Evolutionary conservation across 805 yeast genomes (phyloP).

Genomic region (Metschnikowia koreensis): DNA sequence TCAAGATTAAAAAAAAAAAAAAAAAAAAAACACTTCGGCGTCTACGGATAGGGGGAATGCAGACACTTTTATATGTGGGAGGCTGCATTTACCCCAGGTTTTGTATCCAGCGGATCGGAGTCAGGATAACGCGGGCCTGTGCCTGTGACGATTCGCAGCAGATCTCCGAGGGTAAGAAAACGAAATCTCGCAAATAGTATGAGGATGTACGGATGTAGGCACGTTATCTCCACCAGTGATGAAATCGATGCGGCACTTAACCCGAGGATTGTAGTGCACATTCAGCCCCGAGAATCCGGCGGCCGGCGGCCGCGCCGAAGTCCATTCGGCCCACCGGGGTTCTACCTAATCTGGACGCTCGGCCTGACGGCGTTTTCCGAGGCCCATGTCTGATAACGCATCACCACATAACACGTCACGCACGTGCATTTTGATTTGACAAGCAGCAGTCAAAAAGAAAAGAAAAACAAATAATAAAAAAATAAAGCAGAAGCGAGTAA

Average conservation of each 20-base stretch:
- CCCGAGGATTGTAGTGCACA: constrained; percentile 6
- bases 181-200: neutral
- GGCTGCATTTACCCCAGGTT: constrained; percentile 12
- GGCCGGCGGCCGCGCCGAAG: constrained; percentile 11
- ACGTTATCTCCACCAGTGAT: constrained; percentile 8
- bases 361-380: constrained; percentile 11
- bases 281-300: constrained; percentile 1
- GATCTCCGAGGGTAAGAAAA: constrained; percentile 7
- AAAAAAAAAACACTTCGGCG: neutral
- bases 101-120: constrained; percentile 19
- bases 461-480: neutral
- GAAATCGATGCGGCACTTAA: neutral
- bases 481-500: too few species aligned
- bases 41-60: neutral
- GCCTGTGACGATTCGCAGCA: constrained; percentile 11
- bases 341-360: neutral
- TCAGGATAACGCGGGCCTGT: constrained; percentile 15
- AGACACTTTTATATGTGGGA: constrained; percentile 10
- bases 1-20: neutral
- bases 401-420: neutral
- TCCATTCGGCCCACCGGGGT: constrained; percentile 12
- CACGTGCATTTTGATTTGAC: neutral
- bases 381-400: neutral
- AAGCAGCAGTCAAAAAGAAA: neutral
- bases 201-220: constrained; percentile 14